Base-by-base conservation (phyloP, 495 filamentous ascomycete species). In the Clohesyomyces aquaticus region DNA sequence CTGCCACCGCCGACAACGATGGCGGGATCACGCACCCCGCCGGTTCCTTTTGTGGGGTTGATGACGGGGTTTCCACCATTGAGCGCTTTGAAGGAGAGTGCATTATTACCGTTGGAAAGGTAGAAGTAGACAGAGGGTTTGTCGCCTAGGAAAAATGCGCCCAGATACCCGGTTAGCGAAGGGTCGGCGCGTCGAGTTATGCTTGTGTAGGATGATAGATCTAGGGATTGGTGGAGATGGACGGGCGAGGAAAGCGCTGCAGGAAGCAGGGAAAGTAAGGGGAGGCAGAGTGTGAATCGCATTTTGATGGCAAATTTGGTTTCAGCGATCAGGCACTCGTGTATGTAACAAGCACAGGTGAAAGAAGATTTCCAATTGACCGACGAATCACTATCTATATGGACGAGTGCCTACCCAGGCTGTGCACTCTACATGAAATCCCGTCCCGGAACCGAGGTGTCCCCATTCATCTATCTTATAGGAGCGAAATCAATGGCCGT, bases 111-210 rank as follows among this genome's bases (percentile, higher is more conserved):
- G 41, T 79, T 78, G 65, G 77, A 80, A 42, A 79, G 74, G 64
- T 83, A 83, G 66, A 82, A 81, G 70, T 82, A 83, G 4, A 83
- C 75, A 47, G 76, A 79, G 12, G 81, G 81, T 50, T 81, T 80
- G 42, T 77, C 76, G 12, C 81, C 79, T 18, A 83, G 78, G 48
- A 82, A 83, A 69, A 82, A 81, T 14, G 77, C 80, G 0, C 79
- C 80, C 18, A 83, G 63, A 71, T 83, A 83, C 0, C 79, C 77
- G 11, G 75, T 75, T 1, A 81, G 68, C 48, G 61, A 72, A 0
- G 78, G 18, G 53, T 78, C 77, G n/a, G 75, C 75, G 14, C 75
- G 78, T 21, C 45, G 59, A 11, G 68, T 35, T 3, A 77, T 18
- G 47, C 43, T 35, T 11, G 21, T 52, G 38, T 66, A 61, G 21